Evolutionary conservation across 164 flowering plant genomes (phyloP), one percentile per base, ranked within the genome.

Genomic region (Aristolochia contorta): DNA sequence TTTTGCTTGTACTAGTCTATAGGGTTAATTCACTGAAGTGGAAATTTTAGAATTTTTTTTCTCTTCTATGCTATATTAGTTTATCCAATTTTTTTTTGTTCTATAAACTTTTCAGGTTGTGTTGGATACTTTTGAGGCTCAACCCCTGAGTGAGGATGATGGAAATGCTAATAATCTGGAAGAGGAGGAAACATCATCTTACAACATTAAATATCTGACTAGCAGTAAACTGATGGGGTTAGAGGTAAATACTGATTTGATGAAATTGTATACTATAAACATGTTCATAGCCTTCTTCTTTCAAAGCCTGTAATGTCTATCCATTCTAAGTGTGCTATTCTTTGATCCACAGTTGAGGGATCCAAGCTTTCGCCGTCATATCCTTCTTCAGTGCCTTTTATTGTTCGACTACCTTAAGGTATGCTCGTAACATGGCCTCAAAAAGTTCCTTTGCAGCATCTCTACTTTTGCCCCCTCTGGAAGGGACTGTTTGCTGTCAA

Each of bases 161-260:
- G 97, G 99, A 50, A 84, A 79, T 79, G 88, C 86, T 54, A 84
- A 81, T 75, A 78, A 75, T 71, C 77, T 93, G 73, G 97, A 90
- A 77, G 99, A 93, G 70, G 74, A 70, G 57, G 99, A 90, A 65
- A 87, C 88, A 23, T 74, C 84, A 59, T 76, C 78, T 73, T 90
- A 86, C 74, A 86, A 78, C 69, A 93, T 91, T 70, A 93, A 93
- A 58, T 93, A 90, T 83, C 84, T 93, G 62, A 91, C 99, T 14
- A 93, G 99, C 77, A 88, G 93, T 77, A 90, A 90, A 71, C 69
- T 93, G 32, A 93, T 93, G 99, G 95, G 97, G 51, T 78, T 93
- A 67, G 99, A 93, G 85, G 99, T 88, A 74, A 58, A 63, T 41
- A 41, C 23, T n/a, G 13, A 16, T 27, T 27, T 23, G 37, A 15